Base-by-base conservation (phyloP, 2,329 filamentous ascomycete species). In the Colletotrichum viniferum region DNA sequence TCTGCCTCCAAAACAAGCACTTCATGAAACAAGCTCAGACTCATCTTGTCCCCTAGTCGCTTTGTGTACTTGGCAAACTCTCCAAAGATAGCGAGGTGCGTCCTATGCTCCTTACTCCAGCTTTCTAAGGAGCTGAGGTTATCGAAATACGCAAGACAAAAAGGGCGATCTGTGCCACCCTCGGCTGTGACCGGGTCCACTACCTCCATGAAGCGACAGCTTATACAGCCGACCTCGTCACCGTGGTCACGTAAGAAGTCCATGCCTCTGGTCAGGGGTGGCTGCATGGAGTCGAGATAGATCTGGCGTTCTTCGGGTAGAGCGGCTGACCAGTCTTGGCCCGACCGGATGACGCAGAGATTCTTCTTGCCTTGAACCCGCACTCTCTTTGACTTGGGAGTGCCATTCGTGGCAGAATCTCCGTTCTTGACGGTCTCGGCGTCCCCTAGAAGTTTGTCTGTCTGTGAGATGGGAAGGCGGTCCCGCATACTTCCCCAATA, bases 361-460 rank as follows among this genome's bases (percentile, higher is more conserved):
- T 52, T 52, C n/a, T 13, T 52, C 3, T 52, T 52, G 43, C 43
- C 43, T 3, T 52, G 43, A 0, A 21, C 0, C 0, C n/a, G 43
- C n/a, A 21, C 10, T 9, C 10, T 52, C n/a, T 52, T 21, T 0
- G n/a, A 52, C n/a, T 21, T 21, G 1, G 0, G 5, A 1, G 43
- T 0, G n/a, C 10, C 43, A 52, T 52, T 13, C 10, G 43, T 13
- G 10, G n/a, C n/a, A 13, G n/a, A 52, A 21, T 21, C n/a, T 1
- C 43, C n/a, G 4, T 52, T 52, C n/a, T 13, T 52, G 43, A 21
- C 2, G 1, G 43, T 7, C n/a, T 52, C 43, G 0, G 2, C 0
- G 4, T 52, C n/a, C 12, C 43, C 43, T 0, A 52, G 43, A 0
- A 52, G 43, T 0, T 52, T n/a, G 10, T 52, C 43, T 0, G n/a